Base-by-base conservation (phyloP, 2,329 filamentous ascomycete species). In the Coniochaeta sp. region DNA sequence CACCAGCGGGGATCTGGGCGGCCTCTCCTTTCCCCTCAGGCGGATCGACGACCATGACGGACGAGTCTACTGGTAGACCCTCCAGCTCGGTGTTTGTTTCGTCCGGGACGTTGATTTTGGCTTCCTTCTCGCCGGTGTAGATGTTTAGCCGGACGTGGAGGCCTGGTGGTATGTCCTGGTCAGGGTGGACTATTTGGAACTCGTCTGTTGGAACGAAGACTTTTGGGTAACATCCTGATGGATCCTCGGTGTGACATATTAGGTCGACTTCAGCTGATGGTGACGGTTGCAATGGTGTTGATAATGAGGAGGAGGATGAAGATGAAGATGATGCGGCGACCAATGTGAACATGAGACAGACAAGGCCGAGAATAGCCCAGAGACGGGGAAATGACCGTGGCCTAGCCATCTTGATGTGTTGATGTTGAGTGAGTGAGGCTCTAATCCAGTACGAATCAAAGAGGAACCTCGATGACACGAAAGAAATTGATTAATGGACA, bases 141-240 rank as follows among this genome's bases (percentile, higher is more conserved):
- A 88, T 73, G 61, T 88, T 80, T 51, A 88, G 67, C 33, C 83
- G 78, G 49, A 87, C 75, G 62, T 88, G 85, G 4, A 88, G 74
- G 6, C 85, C 85, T 0, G 73, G 67, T 1, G 85, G 84, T 3
- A 88, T 62, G 32, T 85, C 77, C 63, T 88, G 85, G 58, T 85
- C 85, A 31, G 81, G 74, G 54, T 74, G 80, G 35, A 88, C 73
- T 7, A 67, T 61, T 63, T 86, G 82, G 57, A 87, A 88, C 52
- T 85, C 75, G 47, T 83, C 68, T 1, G 83, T 87, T 1, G 85
- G 72, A 51, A 78, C 71, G 55, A 88, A 88, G 2, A 84, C 56
- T 47, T 74, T 76, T 1, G 84, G 82, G 57, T 88, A 88, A 65
- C 85, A 88, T 53, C 86, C 83, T 45, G 73, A 66, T 0, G 73